Base-by-base conservation (phyloP, 495 filamentous ascomycete species). In the Penicillium cinerascens region DNA sequence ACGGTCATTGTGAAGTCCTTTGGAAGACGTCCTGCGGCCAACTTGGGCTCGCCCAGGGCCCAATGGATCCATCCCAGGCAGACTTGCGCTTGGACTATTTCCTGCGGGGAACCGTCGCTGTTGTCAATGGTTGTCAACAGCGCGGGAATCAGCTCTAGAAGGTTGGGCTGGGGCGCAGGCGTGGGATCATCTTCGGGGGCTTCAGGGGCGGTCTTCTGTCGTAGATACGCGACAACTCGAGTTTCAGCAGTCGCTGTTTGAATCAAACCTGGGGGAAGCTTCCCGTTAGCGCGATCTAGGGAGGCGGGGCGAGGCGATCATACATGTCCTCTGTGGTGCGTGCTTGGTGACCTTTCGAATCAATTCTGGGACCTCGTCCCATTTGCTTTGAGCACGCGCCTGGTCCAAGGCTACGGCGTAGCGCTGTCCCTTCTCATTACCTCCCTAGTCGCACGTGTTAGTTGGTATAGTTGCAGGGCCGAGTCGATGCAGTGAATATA, bases 321-420 rank as follows among this genome's bases (percentile, higher is more conserved):
- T 85, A 97, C 93, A 97, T 66, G 80, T 80, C 61, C 87, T 84
- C 27, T 92, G 84, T 41, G 91, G 87, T 53, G 91, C 89, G 80
- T 97, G 92, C 63, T 97, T 97, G 60, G 83, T 87, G 53, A 97
- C 81, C 71, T 98, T 97, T 58, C 91, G 82, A 58, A 88, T 83
- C 53, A 96, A 76, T 72, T 97, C 93, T 25, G 87, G 87, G n/a
- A 97, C 80, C 25, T 87, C 87, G 54, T 88, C 80, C 93, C 93
- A 98, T 61, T 81, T 84, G 25, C 89, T 90, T 62, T 92, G 83
- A 64, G 88, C 93, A 51, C 93, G 87, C 56, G 90, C 89, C 58
- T 82, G 80, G 63, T 97, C 89, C 57, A 98, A 82, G 71, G 82
- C 82, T 63, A 79, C 76, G 58, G 92, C 76, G 69, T 96, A 96